Base-by-base conservation (phyloP, 2,329 filamentous ascomycete species). In the Clathrospora elynae region DNA sequence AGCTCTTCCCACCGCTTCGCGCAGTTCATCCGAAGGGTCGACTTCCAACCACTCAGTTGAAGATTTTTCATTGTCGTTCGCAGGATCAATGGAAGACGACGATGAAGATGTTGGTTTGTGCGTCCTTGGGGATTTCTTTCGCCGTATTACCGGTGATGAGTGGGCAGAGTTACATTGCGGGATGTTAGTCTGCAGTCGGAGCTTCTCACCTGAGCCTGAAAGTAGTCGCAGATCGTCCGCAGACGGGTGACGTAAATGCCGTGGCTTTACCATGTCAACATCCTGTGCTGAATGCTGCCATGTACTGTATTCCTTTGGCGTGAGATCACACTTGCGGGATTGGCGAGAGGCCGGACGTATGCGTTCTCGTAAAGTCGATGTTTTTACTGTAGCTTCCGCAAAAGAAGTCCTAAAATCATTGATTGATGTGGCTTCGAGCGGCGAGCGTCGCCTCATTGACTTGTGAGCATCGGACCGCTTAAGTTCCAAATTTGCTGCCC, bases 391-490 rank as follows among this genome's bases (percentile, higher is more conserved):
- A 17, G n/a, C 2, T 1, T 37, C 41, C n/a, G 23, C 7, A 10
- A 20, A 10, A 3, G 13, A 11, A 14, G 3, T 24, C 5, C 32
- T 24, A 6, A 12, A 22, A 1, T 11, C 17, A 19, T 14, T 13
- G 1, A n/a, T n/a, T 26, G 37, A 18, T 8, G 18, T n/a, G n/a
- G n/a, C n/a, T n/a, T n/a, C 22, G n/a, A 39, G 30, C 6, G 39
- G 46, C 7, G 49, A 55, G 5, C 35, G 49, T 16, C 49, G 47
- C 25, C 52, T 64, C 29, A 60, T 24, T 12, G 62, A 65, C 28
- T 62, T 66, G 7, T 51, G 52, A 4, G 58, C 61, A 41, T 60
- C 58, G 2, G 58, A 56, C 6, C 61, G 53, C 28, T 52, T 57
- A 4, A 64, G 55, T 16, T 58, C 39, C 4, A 42, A 17, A 8